phyloP scores from a whole-genome alignment of 768 basidiomycete genomes.

The Auricularia cornea region DNA sequence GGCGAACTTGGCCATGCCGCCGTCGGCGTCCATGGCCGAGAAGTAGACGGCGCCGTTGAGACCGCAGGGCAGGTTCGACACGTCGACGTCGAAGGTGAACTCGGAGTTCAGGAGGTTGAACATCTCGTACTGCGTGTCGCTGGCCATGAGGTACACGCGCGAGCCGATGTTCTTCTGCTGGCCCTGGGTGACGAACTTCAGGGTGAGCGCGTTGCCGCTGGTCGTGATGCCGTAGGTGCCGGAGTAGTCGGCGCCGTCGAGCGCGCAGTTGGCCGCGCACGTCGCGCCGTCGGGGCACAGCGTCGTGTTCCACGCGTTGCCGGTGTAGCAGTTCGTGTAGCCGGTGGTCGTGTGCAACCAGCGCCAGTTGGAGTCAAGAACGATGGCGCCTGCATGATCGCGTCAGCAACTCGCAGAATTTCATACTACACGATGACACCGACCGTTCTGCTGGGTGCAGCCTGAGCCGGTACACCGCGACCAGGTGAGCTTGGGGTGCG shows the following conservation, averaged over 20 bases:
- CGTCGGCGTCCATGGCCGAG: conserved; percentile 50
- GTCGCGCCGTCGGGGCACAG: conserved; percentile 42
- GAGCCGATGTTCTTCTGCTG: conserved; percentile 21
- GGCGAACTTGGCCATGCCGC: conserved; percentile 39
- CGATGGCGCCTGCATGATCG: background rate
- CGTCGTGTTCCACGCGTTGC: conserved; percentile 45
- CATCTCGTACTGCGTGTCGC: conserved; percentile 34
- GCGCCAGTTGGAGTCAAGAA: conserved; percentile 7
- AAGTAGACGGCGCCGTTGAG: conserved; percentile 58
- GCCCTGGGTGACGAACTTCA: conserved; percentile 39
- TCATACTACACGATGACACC: no score
- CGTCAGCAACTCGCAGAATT: no score
- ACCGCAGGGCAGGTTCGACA: conserved; percentile 48
- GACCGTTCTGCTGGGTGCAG: no score
- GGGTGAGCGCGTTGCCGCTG: conserved; percentile 36
- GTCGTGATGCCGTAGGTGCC: conserved; percentile 48
- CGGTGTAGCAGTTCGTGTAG: conserved; percentile 42
- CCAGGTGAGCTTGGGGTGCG: no score
- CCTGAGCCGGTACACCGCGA: no score
- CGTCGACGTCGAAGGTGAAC: conserved; percentile 53
- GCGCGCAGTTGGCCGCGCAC: conserved; percentile 30
- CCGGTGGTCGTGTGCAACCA: conserved; percentile 25
- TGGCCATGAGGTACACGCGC: conserved; percentile 43
- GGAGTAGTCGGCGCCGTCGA: conserved; percentile 33
- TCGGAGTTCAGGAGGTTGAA: conserved; percentile 50